Evolutionary conservation across 768 basidiomycete genomes (phyloP).

Genomic region (Auricularia sp.): DNA sequence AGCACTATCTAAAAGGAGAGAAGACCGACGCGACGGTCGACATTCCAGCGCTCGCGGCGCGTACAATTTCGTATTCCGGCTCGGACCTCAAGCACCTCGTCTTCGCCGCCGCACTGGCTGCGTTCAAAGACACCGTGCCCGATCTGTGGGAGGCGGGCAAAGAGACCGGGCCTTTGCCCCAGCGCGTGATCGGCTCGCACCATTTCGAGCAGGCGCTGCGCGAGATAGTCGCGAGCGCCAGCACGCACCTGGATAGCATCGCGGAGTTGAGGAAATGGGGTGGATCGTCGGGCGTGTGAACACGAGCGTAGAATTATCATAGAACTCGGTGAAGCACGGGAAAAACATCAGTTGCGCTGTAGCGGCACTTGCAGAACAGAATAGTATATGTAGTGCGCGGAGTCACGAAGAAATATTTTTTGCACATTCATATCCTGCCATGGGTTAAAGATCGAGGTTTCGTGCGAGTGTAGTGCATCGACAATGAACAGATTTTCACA

Average conservation of each 20-base stretch:
- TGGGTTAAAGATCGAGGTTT: too few relatives aligned
- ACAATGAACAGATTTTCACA: too few relatives aligned
- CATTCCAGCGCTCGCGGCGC: not conserved
- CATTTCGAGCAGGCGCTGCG: not conserved
- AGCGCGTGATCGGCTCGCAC: not conserved
- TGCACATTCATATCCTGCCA: too few relatives aligned
- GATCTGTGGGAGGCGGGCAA: not conserved
- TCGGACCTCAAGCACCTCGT: conserved; percentile 4
- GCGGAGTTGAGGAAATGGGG: not conserved
- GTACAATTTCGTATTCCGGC: not conserved
- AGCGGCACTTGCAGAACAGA: too few relatives aligned
- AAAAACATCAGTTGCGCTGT: too few relatives aligned
- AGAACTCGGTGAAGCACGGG: too few relatives aligned
- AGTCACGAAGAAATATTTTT: too few relatives aligned
- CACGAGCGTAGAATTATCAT: too few relatives aligned
- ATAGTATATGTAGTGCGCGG: too few relatives aligned
- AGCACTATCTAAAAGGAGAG: not conserved
- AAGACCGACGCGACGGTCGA: not conserved
- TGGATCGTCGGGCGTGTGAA: not conserved
- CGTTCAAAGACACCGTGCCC: conserved; percentile 1
- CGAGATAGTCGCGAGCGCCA: not conserved
- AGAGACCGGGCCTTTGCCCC: not conserved
- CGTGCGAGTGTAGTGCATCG: too few relatives aligned
- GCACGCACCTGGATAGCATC: not conserved
- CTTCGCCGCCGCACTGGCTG: not conserved